phyloP scores from a whole-genome alignment of 805 yeast genomes.

The Cyberlindnera subsufficiens region DNA sequence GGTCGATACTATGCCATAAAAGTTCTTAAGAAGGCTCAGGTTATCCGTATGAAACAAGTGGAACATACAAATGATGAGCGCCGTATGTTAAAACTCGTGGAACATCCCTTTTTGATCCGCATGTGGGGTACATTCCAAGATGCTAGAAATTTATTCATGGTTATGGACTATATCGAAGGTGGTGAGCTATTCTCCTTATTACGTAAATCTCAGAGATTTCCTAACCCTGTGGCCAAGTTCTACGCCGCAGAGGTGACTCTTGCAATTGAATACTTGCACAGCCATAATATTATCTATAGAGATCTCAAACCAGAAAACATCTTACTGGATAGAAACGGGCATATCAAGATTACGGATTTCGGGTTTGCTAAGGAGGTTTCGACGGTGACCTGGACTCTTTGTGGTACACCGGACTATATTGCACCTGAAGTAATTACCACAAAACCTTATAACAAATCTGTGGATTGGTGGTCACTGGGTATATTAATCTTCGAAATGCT shows the following conservation, averaged over 20 bases:
- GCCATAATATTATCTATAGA: constrained; percentile 80
- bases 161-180: constrained; percentile 96
- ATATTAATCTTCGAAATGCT: constrained; percentile 90
- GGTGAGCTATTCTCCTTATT: constrained; percentile 86
- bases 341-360: constrained; percentile 86
- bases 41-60: constrained; percentile 88
- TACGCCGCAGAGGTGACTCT: constrained; percentile 87
- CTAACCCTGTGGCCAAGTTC: constrained; percentile 93
- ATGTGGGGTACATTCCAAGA: constrained; percentile 99
- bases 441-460: constrained; percentile 90
- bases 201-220: constrained; percentile 85
- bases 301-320: constrained; percentile 94
- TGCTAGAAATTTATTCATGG: constrained; percentile 77
- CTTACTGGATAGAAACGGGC: constrained; percentile 81
- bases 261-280: constrained; percentile 84
- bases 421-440: constrained; percentile 95
- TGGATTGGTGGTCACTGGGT: constrained; percentile 98
- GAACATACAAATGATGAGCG: constrained; percentile 96
- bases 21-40: constrained; percentile 79
- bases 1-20: constrained; percentile 92
- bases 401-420: constrained; percentile 95
- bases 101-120: constrained; percentile 85
- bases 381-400: constrained; percentile 87
- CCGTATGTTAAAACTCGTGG: constrained; percentile 76
- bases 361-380: constrained; percentile 93